Evolutionary conservation across 352 stramenopile species (phyloP), one percentile per base, ranked within the genome.

Genomic region (Globisporangium nagaii): DNA sequence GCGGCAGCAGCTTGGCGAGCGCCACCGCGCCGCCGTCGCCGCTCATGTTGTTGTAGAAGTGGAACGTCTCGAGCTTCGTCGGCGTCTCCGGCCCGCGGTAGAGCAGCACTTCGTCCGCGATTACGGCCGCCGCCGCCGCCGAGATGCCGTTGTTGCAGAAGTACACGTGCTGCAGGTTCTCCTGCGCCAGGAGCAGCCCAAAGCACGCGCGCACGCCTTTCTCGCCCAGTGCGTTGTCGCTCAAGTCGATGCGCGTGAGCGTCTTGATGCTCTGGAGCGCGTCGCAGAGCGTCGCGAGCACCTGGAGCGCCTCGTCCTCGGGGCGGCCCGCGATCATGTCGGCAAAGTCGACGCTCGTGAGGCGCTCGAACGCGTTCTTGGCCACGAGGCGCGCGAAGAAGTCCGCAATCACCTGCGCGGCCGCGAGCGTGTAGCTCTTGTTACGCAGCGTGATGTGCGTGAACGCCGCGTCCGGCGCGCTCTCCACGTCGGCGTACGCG

Each of bases 31-130:
- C 94, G n/a, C 81, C 88, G 50, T 97, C 86, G 25, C 92, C 95
- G 62, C 88, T 98, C 94, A 98, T 98, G 68, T 98, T 98, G 71
- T 98, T 98, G 79, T 97, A 98, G 53, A 98, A 98, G 69, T 98
- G 92, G 63, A 98, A 90, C 27, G 71, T 94, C 55, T 93, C 71
- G 56, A 98, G 83, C 65, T 88, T 89, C 27, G 86, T 95, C 3
- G 82, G 80, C 8, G 62, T 68, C 54, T 84, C 73, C 0, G 51
- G 48, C 22, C 78, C 79, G 20, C 80, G 73, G 68, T 90, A 94
- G 20, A 94, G 68, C 50, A 97, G 72, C 52, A 97, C 84, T 49
- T 96, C 84, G 35, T 93, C 71, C 10, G 92, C 79, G 40, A 96
- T 86, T 35, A 95, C 81, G 36, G 75, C 87, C 17, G 93, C 94